Conservation (phyloP, 805 yeast genomes). For the Yamadazyma tumulicola region DNA sequence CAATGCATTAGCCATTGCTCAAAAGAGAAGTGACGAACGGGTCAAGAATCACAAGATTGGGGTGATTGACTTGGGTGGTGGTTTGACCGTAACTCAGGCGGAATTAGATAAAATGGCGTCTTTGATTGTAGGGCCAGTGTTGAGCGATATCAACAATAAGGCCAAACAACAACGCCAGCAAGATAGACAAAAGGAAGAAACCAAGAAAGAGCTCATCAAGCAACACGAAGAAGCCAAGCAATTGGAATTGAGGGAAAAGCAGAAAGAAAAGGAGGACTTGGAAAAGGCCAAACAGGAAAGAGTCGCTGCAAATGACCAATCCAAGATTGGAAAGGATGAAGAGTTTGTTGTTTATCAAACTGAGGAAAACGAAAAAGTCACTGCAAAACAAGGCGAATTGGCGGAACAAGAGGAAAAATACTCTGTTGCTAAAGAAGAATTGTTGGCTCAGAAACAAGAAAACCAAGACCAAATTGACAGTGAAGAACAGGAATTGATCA, state of each 20-base stretch:
- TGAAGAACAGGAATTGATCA: constrained; percentile 42
- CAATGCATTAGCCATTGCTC: constrained; percentile 75
- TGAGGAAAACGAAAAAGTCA: constrained; percentile 28
- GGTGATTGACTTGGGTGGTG: constrained; percentile 78
- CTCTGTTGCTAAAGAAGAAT: constrained; percentile 37
- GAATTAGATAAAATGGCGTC: constrained; percentile 81
- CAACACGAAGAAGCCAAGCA: constrained; percentile 29
- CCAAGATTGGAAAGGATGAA: constrained; percentile 28
- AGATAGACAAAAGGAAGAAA: constrained; percentile 29
- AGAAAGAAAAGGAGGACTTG: constrained; percentile 31
- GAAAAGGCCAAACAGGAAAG: constrained; percentile 36
- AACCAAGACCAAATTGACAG: constrained; percentile 43
- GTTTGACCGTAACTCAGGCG: constrained; percentile 66
- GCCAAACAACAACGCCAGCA: constrained; percentile 66
- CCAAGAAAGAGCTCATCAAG: constrained; percentile 31
- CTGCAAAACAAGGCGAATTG: constrained; percentile 23
- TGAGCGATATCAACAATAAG: constrained; percentile 65
- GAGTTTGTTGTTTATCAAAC: constrained; percentile 26
- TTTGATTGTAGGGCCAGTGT: constrained; percentile 76
- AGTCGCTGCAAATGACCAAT: constrained; percentile 27
- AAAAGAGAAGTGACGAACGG: constrained; percentile 60
- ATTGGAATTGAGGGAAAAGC: constrained; percentile 25
- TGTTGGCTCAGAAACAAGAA: constrained; percentile 45
- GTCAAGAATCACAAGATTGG: constrained; percentile 48
- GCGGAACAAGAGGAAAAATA: constrained; percentile 36